Conservation (phyloP, 2,329 filamentous ascomycete species). For the Penicillium sp. region DNA sequence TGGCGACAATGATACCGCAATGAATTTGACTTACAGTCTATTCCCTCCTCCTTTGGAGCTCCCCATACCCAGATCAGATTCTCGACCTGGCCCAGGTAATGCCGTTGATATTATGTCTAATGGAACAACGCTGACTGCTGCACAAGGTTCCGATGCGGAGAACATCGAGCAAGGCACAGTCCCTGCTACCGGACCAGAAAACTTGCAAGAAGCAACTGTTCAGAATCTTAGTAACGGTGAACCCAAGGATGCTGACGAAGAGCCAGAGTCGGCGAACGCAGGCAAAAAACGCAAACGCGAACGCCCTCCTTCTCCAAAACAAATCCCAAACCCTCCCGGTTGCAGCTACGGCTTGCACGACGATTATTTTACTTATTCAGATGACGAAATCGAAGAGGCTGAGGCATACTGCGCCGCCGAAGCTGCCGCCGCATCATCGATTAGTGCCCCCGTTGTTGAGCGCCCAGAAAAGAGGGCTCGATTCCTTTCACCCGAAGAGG, state of each 20-base stretch:
- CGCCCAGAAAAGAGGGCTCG: conserved; percentile 12
- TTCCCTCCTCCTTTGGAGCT: neutral
- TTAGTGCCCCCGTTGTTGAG: neutral
- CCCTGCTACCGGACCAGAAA: neutral
- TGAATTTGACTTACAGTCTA: conserved; percentile 11
- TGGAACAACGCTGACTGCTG: neutral
- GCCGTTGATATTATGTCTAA: neutral
- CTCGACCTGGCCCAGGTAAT: neutral
- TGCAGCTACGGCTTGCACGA: conserved; percentile 39
- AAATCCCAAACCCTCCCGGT: conserved; percentile 40
- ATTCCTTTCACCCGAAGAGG: neutral
- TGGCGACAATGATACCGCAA: neutral
- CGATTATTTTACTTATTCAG: conserved; percentile 33
- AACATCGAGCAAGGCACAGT: neutral
- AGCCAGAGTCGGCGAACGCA: conserved; percentile 6
- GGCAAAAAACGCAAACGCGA: conserved; percentile 33
- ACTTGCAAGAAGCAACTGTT: neutral
- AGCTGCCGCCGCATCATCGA: conserved; percentile 16
- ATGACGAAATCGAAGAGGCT: conserved; percentile 15
- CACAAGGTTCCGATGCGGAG: neutral
- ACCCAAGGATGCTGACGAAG: conserved; percentile 2
- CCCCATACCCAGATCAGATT: neutral
- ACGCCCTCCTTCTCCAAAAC: conserved; percentile 35
- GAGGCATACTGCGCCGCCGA: conserved; percentile 11
- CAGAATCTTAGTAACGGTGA: neutral